These are phyloP conservation scores for Plantago lanceolata DNA, from an alignment of 305 asterid species.

Conservation along the genomic window DNA sequence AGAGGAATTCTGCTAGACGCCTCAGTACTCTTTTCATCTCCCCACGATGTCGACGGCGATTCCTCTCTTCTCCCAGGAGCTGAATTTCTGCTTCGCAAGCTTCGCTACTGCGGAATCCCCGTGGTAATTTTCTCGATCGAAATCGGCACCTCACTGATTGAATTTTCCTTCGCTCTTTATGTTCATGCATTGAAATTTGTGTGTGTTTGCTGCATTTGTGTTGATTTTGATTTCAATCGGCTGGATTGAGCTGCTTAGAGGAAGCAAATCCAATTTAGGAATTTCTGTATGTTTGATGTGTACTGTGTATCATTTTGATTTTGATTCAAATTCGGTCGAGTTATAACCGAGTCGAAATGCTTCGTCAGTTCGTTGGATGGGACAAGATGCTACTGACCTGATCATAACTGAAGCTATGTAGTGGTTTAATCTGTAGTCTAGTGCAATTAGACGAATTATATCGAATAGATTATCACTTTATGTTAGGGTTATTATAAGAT, in stretches of 20 bases:
- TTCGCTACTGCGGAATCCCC: slow-evolving; percentile 60
- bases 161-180: neutral
- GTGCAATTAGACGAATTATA: neutral
- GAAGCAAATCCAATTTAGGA: no score
- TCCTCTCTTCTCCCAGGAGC: slow-evolving; percentile 40
- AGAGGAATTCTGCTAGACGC: slow-evolving; percentile 58
- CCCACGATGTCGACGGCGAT: slow-evolving; percentile 31
- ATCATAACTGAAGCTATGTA: no score
- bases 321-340: no score
- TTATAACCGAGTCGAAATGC: no score
- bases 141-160: slow-evolving; percentile 3
- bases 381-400: no score
- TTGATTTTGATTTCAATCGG: neutral
- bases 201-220: neutral
- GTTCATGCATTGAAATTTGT: neutral
- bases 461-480: neutral
- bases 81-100: slow-evolving; percentile 56
- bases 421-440: no score
- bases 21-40: slow-evolving; percentile 43
- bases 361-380: no score
- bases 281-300: no score
- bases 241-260: neutral
- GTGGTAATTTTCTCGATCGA: slow-evolving; percentile 24
- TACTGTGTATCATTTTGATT: no score
- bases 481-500: no score